Percentiles rank a stretch among this genome's conserved stretches.
phyloP scores from a whole-genome alignment of 306 rosid species.

The Dicorynia guianensis region DNA sequence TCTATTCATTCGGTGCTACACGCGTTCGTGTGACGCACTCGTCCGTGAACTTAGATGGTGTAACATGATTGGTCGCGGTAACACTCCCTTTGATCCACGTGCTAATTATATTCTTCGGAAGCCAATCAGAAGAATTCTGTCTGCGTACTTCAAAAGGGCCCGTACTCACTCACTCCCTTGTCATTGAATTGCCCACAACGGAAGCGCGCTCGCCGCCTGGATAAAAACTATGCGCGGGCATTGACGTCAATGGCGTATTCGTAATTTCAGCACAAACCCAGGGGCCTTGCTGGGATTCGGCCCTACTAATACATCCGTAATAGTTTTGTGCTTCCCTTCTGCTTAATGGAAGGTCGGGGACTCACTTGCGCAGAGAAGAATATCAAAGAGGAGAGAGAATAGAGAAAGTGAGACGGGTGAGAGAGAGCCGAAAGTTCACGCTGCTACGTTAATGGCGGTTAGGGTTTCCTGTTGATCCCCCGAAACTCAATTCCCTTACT shows the following conservation, averaged over 20 bases:
- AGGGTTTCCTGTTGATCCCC: slow-evolving; percentile 77
- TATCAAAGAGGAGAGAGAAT: slow-evolving; percentile 40
- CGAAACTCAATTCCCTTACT: slow-evolving; percentile 50
- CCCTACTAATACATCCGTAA: slow-evolving; percentile 29
- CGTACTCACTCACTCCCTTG: too few relatives aligned
- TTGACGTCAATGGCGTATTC: slow-evolving; percentile 32
- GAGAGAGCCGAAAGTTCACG: slow-evolving; percentile 44
- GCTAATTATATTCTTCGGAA: background rate
- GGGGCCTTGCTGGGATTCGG: slow-evolving; percentile 47
- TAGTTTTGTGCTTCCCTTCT: slow-evolving; percentile 42
- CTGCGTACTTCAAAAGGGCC: too few relatives aligned
- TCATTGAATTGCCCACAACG: slow-evolving; percentile 17
- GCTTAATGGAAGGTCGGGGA: slow-evolving; percentile 56
- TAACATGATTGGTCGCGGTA: background rate
- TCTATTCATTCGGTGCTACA: background rate
- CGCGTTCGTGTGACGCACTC: background rate
- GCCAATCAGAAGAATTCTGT: background rate
- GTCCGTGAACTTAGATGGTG: background rate
- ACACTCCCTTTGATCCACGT: background rate
- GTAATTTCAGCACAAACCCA: slow-evolving; percentile 20
- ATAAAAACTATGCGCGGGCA: slow-evolving; percentile 20
- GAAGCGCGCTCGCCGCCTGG: slow-evolving; percentile 46
- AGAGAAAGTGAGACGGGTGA: slow-evolving; percentile 35
- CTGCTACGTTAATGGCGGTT: slow-evolving; percentile 73
- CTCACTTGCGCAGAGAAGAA: slow-evolving; percentile 44